Base-by-base conservation (phyloP, 441 rosid genomes). In the Croton setiger region DNA sequence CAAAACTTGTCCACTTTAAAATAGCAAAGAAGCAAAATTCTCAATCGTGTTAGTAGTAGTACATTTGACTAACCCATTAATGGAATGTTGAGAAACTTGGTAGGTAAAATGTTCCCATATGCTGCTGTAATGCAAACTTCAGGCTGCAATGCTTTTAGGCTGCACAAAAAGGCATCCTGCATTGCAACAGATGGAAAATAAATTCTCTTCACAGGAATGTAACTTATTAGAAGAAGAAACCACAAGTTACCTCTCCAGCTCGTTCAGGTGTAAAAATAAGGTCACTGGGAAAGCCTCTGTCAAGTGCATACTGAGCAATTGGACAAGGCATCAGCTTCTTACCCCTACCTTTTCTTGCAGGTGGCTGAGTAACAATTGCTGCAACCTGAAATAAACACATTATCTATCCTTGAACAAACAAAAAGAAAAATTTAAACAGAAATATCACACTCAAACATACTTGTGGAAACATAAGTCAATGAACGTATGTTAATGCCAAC, bases 41-140 rank as follows among this genome's bases (percentile, higher is more conserved):
- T 48, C 44, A 37, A 61, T 7, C 58, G n/a, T 49, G 15, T 71
- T 20, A 66, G 48, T 51, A 63, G 63, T 74, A 73, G 67, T 37
- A 45, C 60, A 60, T 63, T 69, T 60, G 48, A 85, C 97, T 73
- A 80, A 94, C 99, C 99, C 66, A 81, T 77, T 41, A 81, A 41
- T n/a, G 97, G 98, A 80, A 92, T 83, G 10, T 83, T 85, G 70
- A 94, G 96, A 77, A 94, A 94, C 80, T 86, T 88, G 56, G 83
- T 80, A 5, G 97, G 98, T 76, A 94, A 83, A 37, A 94, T 92
- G 74, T 92, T 94, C 68, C 98, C 98, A 82, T 94, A 92, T 47
- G 99, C 98, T 35, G 96, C 94, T 15, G 97, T 92, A 64, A 92
- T 68, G 79, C 98, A 94, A 79, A 94, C 88, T 73, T 92, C 90